These are phyloP conservation scores for Globisporangium abappressorium DNA, from an alignment of 352 stramenopile genomes.

Conservation along the genomic window DNA sequence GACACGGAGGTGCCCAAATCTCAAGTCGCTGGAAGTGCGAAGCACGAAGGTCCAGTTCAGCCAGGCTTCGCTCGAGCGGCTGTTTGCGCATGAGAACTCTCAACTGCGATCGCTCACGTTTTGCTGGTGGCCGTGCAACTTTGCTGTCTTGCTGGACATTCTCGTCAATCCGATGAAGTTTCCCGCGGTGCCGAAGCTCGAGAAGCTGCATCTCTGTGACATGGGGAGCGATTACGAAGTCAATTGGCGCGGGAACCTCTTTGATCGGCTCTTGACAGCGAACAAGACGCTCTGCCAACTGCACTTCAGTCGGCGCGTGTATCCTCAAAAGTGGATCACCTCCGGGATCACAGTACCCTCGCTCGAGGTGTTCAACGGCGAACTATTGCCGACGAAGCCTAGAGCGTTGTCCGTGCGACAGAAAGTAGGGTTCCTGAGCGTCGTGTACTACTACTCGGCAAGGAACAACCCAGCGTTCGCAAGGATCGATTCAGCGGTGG, in stretches of 20 bases:
- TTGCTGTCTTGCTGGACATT: background rate
- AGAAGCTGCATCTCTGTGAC: background rate
- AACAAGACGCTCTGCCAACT: slow-evolving; percentile 1
- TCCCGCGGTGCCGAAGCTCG: background rate
- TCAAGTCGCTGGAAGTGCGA: background rate
- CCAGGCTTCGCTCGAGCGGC: background rate
- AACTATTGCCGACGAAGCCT: background rate
- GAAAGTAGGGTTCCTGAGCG: slow-evolving; percentile 1
- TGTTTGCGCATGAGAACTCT: background rate
- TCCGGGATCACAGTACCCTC: background rate
- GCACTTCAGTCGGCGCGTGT: background rate
- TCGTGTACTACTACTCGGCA: background rate
- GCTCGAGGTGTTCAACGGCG: slow-evolving; percentile 3
- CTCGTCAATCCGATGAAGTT: background rate
- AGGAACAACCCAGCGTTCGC: background rate
- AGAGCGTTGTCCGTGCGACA: background rate
- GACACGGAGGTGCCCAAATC: background rate
- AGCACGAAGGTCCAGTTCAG: background rate
- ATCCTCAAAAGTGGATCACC: slow-evolving; percentile 1
- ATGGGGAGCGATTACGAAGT: background rate
- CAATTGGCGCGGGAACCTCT: background rate
- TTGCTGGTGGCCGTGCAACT: background rate
- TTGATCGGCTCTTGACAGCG: background rate
- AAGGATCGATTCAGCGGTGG: background rate
- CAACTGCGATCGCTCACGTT: background rate